Base-by-base conservation (phyloP, 106 monocot species). In the Amphibolis antarctica region DNA sequence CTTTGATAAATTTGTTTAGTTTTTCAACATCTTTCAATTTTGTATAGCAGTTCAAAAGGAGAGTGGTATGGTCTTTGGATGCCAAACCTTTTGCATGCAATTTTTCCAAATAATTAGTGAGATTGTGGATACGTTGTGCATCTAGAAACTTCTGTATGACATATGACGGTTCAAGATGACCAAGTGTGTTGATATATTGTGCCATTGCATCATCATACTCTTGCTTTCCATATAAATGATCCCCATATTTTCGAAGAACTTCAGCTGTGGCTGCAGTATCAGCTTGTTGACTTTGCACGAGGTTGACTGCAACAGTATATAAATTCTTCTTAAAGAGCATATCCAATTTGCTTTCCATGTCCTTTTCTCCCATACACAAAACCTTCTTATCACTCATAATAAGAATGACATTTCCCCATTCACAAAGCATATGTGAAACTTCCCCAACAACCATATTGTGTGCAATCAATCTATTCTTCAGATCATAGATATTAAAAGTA, bases 81-180 rank as follows among this genome's bases (percentile, higher is more conserved):
- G 84, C 89, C 20, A 90, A 72, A 44, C 84, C 89, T 54, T 75
- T 77, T 60, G 86, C 94, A 65, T 96, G 94, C 25, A 96, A 69
- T 46, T 96, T 86, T 59, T 96, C 89, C 44, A 96, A 56, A 67
- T 96, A 96, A 71, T 90, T 96, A 5, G 94, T 96, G 14, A 96
- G 80, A 51, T 96, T 90, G 70, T 96, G 69, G 53, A 96, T 96
- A 12, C 86, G 75, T 49, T 96, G 89, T 49, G 94, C 86, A 82
- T 96, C 94, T 65, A 96, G 77, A 68, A 96, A 96, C 71, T 96
- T 96, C 59, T 96, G 94, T 61, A 96, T 96, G 43, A 96, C 94
- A 80, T 96, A 96, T 59, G 94, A 96, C 42, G 94, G 94, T 59
- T 96, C 94, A 43, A 96, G 86, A 77, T 90, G 77, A 47, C 94